Evolutionary conservation across 2,329 filamentous ascomycete genomes (phyloP), one percentile per base, ranked within the genome.

Genomic region (Diaporthe vexans): DNA sequence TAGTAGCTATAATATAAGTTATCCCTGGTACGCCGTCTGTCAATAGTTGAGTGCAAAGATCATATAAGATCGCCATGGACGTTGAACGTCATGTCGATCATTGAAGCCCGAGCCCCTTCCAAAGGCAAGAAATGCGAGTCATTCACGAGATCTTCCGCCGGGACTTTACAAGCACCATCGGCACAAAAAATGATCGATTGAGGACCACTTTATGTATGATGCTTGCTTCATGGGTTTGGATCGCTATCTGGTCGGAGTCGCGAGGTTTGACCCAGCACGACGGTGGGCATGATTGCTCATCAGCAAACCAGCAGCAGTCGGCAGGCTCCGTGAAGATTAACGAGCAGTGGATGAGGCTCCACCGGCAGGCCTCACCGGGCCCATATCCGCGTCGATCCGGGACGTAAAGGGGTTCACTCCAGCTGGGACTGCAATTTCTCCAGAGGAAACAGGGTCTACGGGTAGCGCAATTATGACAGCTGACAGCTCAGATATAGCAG

Each of bases 381-480:
- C 63, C 46, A 67, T 48, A 48, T 46, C 63, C 63, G 63, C 29
- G 63, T 67, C 63, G 63, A 67, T 67, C 63, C 63, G 63, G 63
- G 35, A 52, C 63, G 33, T 40, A 67, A 37, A 67, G 63, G 63
- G 63, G 63, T n/a, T 21, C 19, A 24, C 29, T 17, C 37, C 33
- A 52, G 29, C 61, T 51, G 29, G 46, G 61, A 24, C 43, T 51
- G 61, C 33, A 67, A 67, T 67, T 26, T 52, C 29, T 52, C 46
- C 46, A 67, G 46, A 11, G 29, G 46, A 17, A 5, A 5, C 13
- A 52, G 63, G 63, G 46, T 51, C 63, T 29, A 26, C 46, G 63
- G 63, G 63, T 67, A 51, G 63, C 33, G 29, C 63, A 67, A 52
- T 37, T 52, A 33, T 67, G 63, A 67, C 63, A 67, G 63, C 21